Evolutionary conservation across 1,284 basidiomycete genomes (phyloP), one percentile per base, ranked within the genome.

Genomic region (Sphagnurus paluster): DNA sequence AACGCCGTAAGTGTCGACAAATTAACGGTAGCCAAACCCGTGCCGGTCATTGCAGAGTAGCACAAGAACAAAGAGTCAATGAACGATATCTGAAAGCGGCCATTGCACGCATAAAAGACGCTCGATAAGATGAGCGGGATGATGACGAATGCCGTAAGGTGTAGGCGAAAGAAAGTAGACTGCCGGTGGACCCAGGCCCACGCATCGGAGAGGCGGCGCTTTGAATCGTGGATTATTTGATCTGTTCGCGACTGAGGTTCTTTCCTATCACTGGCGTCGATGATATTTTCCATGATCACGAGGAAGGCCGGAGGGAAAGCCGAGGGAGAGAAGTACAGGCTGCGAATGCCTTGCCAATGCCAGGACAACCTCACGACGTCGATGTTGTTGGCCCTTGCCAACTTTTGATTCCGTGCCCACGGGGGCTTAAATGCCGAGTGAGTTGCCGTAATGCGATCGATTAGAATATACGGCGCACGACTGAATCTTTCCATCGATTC

Each of bases 31-130:
- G 71, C 67, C 24, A 85, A 66, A 24, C 78, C 78, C 7, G 76
- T 78, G 3, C 76, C 77, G 0, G 83, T 85, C 72, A 85, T 79
- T 0, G 82, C 77, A 2, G 78, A 80, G 53, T 82, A 79, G 56
- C 80, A 83, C 5, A 83, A 62, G 61, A 84, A 87, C 46, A 86
- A 58, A 1, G 74, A 68, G 56, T 87, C 83, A 42, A 85, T 56
- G 57, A 74, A 82, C 13, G 62, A 62, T 50, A 82, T 61, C 29
- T 63, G 70, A 55, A 68, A 78, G 13, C 60, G 62, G 2, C 76
- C 78, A 66, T 80, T 80, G 29, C 62, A 72, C 2, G 64, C 76
- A 53, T 75, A 85, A 64, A 84, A 80, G 23, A 85, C 77, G 6
- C 62, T 75, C 9, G 79, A 76, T 35, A 73, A 66, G 32, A 84